Evolutionary conservation across 2,329 filamentous ascomycete genomes (phyloP).

Genomic region (Calonectria henricotiae): DNA sequence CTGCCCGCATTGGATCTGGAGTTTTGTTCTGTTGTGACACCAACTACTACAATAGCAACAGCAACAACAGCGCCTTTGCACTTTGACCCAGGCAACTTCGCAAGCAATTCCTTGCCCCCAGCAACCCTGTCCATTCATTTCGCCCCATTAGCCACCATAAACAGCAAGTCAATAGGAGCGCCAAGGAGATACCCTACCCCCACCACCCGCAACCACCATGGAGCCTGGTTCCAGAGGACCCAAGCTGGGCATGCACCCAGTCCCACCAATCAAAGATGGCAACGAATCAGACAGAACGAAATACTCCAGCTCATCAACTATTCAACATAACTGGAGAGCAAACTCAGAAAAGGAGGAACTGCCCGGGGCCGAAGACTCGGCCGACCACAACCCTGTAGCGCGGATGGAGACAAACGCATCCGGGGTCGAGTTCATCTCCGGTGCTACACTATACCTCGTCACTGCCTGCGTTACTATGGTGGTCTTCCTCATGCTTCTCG

Average conservation of each 20-base stretch:
- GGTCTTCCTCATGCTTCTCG: constrained; percentile 19
- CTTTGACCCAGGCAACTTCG: not conserved
- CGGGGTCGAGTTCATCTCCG: not conserved
- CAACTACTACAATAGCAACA: not conserved
- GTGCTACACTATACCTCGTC: not conserved
- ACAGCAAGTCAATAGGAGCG: not conserved
- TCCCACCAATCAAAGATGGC: not conserved
- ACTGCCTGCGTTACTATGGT: constrained; percentile 20
- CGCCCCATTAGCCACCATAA: not conserved
- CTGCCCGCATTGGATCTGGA: not conserved
- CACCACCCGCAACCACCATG: not conserved
- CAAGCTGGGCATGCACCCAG: not conserved
- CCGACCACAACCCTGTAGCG: not conserved
- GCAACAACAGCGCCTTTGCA: not conserved
- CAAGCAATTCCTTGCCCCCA: not conserved
- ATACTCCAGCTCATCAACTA: not conserved
- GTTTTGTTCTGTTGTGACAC: not conserved
- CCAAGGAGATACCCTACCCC: not conserved
- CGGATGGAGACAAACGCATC: not conserved
- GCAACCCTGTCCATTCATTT: not conserved
- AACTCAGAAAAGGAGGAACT: not conserved
- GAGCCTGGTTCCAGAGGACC: not conserved
- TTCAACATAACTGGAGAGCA: not conserved
- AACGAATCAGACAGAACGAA: not conserved
- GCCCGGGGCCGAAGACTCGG: not conserved